Conservation (phyloP, 2,329 filamentous ascomycete genomes). For the Graphiopsis chlorocephala region DNA sequence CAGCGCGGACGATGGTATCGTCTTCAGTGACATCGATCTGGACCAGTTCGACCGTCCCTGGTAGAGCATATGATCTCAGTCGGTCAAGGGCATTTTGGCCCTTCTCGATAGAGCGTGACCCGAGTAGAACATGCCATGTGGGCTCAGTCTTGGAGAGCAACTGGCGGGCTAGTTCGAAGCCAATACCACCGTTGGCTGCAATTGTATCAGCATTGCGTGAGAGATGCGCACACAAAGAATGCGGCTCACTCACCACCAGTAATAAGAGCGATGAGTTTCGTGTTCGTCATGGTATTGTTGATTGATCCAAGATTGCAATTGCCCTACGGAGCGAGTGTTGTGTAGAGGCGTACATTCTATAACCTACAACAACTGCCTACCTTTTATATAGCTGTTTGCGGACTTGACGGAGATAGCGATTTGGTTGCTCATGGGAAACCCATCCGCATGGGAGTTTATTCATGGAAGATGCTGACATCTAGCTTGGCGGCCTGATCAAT, state of each 20-base stretch:
- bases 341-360: background rate
- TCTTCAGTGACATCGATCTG: conserved; percentile 28
- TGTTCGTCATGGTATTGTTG: background rate
- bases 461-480: background rate
- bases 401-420: background rate
- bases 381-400: background rate
- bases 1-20: conserved; percentile 25
- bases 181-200: conserved; percentile 46
- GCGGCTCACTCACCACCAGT: conserved; percentile 36
- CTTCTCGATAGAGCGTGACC: conserved; percentile 38
- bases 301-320: background rate
- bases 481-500: background rate
- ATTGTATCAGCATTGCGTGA: background rate
- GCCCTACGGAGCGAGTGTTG: rapidly evolving
- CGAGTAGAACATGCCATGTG: conserved; percentile 39
- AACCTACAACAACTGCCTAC: background rate
- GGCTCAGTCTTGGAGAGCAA: conserved; percentile 32
- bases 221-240: background rate
- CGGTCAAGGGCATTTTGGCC: conserved; percentile 35
- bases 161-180: conserved; percentile 42
- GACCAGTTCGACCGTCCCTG: conserved; percentile 26
- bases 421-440: background rate
- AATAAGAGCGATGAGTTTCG: conserved; percentile 35
- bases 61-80: conserved; percentile 21
- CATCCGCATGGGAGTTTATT: background rate